Conservation (phyloP, 1,139 yeast genomes). For the Suhomyces coccinellae region DNA sequence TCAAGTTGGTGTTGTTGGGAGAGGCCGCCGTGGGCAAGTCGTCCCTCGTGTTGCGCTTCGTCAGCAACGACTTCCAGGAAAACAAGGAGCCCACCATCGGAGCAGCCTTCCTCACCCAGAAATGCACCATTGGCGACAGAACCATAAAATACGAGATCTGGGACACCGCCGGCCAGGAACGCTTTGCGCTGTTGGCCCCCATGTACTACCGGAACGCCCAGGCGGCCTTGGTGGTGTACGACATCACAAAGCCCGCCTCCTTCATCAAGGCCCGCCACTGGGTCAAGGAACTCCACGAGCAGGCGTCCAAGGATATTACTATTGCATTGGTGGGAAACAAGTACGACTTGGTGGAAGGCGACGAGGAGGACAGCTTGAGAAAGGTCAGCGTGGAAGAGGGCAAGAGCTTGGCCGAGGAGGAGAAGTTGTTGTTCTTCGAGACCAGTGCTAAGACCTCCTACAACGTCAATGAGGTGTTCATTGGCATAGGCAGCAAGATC, state of each 20-base stretch:
- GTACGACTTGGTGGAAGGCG: slow-evolving; percentile 59
- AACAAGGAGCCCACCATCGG: slow-evolving; percentile 97
- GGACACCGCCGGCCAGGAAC: slow-evolving; percentile 99
- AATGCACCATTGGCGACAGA: slow-evolving; percentile 86
- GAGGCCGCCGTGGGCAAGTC: slow-evolving; percentile 99
- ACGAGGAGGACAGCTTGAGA: slow-evolving; percentile 45
- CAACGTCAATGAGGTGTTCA: slow-evolving; percentile 78
- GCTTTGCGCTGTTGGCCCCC: slow-evolving; percentile 95
- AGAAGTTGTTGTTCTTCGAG: slow-evolving; percentile 80
- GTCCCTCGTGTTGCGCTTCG: slow-evolving; percentile 87
- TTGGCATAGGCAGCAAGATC: slow-evolving; percentile 79
- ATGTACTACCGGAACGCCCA: slow-evolving; percentile 99
- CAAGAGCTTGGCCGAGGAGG: slow-evolving; percentile 66
- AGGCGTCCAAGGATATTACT: slow-evolving; percentile 85
- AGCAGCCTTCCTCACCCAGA: slow-evolving; percentile 94
- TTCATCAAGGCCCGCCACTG: slow-evolving; percentile 98
- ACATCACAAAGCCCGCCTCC: slow-evolving; percentile 94
- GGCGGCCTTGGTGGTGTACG: slow-evolving; percentile 95
- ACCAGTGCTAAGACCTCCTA: slow-evolving; percentile 93
- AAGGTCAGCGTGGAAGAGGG: slow-evolving; percentile 92
- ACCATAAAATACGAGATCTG: slow-evolving; percentile 95
- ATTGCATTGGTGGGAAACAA: slow-evolving; percentile 95
- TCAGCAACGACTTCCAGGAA: slow-evolving; percentile 93
- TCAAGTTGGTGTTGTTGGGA: slow-evolving; percentile 85
- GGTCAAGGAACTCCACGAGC: slow-evolving; percentile 96